Evolutionary conservation across 1,139 yeast species (phyloP).

Genomic region (Candida neerlandica): DNA sequence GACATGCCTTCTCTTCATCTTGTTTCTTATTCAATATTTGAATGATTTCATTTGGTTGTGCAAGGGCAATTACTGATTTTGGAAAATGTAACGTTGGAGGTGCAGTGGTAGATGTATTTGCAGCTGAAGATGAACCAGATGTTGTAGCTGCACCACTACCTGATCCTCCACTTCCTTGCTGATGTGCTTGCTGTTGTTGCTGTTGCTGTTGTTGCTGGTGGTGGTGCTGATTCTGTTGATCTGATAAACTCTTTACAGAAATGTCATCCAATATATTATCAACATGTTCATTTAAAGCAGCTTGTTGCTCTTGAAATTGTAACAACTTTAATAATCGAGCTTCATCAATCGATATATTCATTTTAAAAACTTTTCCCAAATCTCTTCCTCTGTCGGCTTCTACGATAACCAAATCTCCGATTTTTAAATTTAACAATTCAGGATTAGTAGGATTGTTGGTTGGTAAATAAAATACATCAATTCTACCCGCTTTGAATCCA

Average conservation of each 20-base stretch:
- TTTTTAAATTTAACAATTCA: constrained; percentile 28
- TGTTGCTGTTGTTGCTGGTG: constrained; percentile 9
- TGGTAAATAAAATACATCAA: constrained; percentile 79
- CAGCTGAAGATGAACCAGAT: constrained; percentile 7
- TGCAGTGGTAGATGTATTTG: constrained; percentile 17
- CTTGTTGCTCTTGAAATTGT: constrained; percentile 60
- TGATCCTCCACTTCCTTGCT: background rate
- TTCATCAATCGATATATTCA: constrained; percentile 68
- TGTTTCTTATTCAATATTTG: constrained; percentile 60
- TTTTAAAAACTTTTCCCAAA: constrained; percentile 74
- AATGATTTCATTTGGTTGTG: constrained; percentile 61
- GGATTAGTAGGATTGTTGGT: constrained; percentile 16
- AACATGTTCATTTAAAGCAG: constrained; percentile 40
- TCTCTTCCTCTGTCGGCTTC: constrained; percentile 98
- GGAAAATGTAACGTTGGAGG: constrained; percentile 59
- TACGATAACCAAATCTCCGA: constrained; percentile 85
- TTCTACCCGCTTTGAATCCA: constrained; percentile 82
- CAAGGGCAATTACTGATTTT: constrained; percentile 74
- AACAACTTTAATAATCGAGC: constrained; percentile 55
- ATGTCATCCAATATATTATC: constrained; percentile 23
- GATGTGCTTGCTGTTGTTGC: constrained; percentile 1
- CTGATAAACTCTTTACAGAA: constrained; percentile 23
- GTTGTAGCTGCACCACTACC: background rate
- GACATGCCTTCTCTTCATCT: constrained; percentile 76
- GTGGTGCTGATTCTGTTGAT: constrained; percentile 9